phyloP scores from a whole-genome alignment of 2,329 filamentous ascomycete genomes.

The Colletotrichum horii region DNA sequence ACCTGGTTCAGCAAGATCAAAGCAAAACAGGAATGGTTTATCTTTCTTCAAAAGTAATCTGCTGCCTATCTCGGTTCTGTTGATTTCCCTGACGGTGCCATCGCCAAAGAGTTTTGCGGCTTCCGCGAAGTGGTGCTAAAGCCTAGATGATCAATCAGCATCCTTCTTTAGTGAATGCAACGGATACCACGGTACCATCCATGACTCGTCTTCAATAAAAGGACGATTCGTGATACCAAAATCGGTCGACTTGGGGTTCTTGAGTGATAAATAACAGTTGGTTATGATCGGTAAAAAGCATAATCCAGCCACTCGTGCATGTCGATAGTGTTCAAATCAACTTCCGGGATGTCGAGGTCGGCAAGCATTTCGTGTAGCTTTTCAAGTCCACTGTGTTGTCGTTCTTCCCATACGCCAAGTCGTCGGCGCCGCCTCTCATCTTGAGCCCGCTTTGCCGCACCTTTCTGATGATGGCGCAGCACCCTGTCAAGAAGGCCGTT shows the following conservation, averaged over 20 bases:
- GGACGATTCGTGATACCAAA: neutral
- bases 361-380: slow-evolving; percentile 8
- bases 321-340: slow-evolving; percentile 12
- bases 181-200: neutral
- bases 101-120: neutral
- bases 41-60: neutral
- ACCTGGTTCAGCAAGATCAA: neutral
- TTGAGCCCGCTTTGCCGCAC: neutral
- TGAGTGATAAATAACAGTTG: neutral
- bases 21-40: neutral
- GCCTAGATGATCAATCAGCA: neutral
- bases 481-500: slow-evolving; percentile 1
- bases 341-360: slow-evolving; percentile 4
- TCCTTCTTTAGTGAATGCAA: neutral
- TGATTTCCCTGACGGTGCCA: neutral
- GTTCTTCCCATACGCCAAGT: slow-evolving; percentile 6
- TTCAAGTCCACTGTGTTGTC: slow-evolving; percentile 8
- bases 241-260: neutral
- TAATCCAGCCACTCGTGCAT: slow-evolving; percentile 19
- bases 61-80: neutral
- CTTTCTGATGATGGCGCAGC: neutral
- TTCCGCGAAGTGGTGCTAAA: neutral
- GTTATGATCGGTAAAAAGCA: slow-evolving; percentile 3
- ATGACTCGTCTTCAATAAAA: neutral
- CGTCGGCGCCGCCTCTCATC: neutral